Percentiles rank a stretch among this genome's conserved stretches.
Conservation (phyloP, 116 monocot species). For the Dioscorea cayenensis region DNA sequence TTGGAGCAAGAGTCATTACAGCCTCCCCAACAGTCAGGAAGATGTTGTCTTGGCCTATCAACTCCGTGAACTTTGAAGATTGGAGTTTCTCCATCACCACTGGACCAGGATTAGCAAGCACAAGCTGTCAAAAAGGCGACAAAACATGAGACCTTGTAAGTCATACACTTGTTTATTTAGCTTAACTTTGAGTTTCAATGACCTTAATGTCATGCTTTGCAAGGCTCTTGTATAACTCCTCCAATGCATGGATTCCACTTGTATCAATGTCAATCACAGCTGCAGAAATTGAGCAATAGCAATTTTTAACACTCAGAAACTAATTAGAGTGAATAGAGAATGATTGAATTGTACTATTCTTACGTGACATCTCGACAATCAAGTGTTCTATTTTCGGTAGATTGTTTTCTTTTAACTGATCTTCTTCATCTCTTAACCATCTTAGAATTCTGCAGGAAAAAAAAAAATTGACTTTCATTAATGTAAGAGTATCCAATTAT, state of each 20-base stretch:
- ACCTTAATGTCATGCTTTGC: slow-evolving; percentile 59
- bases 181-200: not conserved
- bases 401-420: slow-evolving; percentile 18
- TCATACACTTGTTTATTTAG: not conserved
- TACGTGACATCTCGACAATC: slow-evolving; percentile 82
- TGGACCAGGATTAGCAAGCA: slow-evolving; percentile 71
- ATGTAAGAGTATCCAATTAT: not conserved
- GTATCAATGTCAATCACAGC: slow-evolving; percentile 84
- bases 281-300: slow-evolving; percentile 3
- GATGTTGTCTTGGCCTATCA: slow-evolving; percentile 69
- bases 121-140: slow-evolving; percentile 29
- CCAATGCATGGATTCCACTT: slow-evolving; percentile 70
- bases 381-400: slow-evolving; percentile 44
- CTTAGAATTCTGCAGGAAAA: slow-evolving; percentile 54
- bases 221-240: slow-evolving; percentile 51
- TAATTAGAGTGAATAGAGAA: not conserved
- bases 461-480: too few species aligned
- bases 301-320: not conserved
- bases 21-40: slow-evolving; percentile 78
- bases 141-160: not conserved
- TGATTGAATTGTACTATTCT: slow-evolving; percentile 3
- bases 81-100: slow-evolving; percentile 69
- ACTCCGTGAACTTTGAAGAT: slow-evolving; percentile 36
- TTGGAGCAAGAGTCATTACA: slow-evolving; percentile 28
- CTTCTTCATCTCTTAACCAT: slow-evolving; percentile 72